Percentiles rank a stretch among this genome's conserved stretches.
phyloP scores from a whole-genome alignment of 1,139 yeast species.

The Pichia sp. region DNA sequence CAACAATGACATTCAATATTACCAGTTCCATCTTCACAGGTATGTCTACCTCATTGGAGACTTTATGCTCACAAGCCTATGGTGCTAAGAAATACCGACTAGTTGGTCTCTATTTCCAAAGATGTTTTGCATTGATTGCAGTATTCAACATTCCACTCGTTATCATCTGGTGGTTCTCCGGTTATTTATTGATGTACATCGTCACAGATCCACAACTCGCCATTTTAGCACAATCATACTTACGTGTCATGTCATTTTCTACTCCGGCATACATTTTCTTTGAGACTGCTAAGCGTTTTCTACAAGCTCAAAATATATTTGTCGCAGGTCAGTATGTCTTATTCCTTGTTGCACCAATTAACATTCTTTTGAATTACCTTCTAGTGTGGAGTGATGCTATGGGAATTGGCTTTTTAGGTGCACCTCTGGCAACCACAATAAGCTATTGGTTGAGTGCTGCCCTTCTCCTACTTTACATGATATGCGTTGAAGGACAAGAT shows the following conservation, averaged over 20 bases:
- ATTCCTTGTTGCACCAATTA: conserved; percentile 72
- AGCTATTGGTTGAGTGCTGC: conserved; percentile 67
- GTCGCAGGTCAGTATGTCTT: conserved; percentile 83
- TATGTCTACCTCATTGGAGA: conserved; percentile 78
- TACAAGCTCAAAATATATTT: conserved; percentile 90
- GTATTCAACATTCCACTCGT: conserved; percentile 55
- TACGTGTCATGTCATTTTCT: conserved; percentile 51
- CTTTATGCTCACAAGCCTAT: conserved; percentile 78
- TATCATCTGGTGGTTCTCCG: conserved; percentile 60
- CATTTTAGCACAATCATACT: conserved; percentile 52
- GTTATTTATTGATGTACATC: conserved; percentile 40
- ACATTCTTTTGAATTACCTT: conserved; percentile 63
- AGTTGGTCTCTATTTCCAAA: conserved; percentile 60
- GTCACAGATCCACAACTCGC: conserved; percentile 60
- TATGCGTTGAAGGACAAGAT: conserved; percentile 55
- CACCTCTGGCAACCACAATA: conserved; percentile 63
- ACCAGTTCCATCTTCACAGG: conserved; percentile 84
- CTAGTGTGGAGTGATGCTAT: conserved; percentile 63
- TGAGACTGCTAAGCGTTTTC: conserved; percentile 72
- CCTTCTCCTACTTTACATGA: conserved; percentile 45
- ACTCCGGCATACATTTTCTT: conserved; percentile 82
- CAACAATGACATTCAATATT: conserved; percentile 82
- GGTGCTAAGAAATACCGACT: conserved; percentile 59
- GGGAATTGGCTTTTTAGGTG: conserved; percentile 64
- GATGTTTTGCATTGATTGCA: conserved; percentile 54